phyloP scores from a whole-genome alignment of 345 rosid genomes.

The Lepidium didymum region DNA sequence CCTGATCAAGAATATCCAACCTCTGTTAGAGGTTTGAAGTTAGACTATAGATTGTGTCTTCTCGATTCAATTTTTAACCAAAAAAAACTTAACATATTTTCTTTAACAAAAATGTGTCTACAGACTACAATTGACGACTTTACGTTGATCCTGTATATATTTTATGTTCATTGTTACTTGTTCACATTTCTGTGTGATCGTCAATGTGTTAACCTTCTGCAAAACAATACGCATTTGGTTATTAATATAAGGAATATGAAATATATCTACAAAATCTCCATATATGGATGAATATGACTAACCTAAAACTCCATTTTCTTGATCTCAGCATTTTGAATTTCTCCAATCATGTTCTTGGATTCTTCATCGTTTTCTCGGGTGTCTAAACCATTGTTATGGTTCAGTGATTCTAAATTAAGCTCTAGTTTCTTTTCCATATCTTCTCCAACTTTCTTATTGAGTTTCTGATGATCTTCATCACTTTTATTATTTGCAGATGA shows the following conservation, averaged over 20 bases:
- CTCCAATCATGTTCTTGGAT: neutral
- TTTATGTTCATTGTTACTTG: no score
- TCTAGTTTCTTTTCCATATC: neutral
- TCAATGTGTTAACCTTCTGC: no score
- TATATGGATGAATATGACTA: neutral
- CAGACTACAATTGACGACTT: no score
- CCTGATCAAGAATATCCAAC: no score
- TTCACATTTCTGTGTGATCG: no score
- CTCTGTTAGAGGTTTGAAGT: no score
- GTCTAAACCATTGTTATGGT: neutral
- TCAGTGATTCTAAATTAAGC: neutral
- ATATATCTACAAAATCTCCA: neutral
- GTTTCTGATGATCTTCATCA: neutral
- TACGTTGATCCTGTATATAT: no score
- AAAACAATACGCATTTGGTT: neutral
- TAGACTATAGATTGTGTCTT: no score
- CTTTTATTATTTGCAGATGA: neutral
- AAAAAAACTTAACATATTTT: no score
- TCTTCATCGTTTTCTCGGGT: neutral
- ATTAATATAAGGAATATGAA: neutral
- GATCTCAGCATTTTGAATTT: neutral
- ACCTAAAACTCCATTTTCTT: neutral
- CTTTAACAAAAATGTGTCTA: no score
- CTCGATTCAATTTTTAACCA: no score
- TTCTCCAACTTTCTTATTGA: neutral